Evolutionary conservation across 2,329 filamentous ascomycete genomes (phyloP).

Genomic region (Metarhizium rileyi): DNA sequence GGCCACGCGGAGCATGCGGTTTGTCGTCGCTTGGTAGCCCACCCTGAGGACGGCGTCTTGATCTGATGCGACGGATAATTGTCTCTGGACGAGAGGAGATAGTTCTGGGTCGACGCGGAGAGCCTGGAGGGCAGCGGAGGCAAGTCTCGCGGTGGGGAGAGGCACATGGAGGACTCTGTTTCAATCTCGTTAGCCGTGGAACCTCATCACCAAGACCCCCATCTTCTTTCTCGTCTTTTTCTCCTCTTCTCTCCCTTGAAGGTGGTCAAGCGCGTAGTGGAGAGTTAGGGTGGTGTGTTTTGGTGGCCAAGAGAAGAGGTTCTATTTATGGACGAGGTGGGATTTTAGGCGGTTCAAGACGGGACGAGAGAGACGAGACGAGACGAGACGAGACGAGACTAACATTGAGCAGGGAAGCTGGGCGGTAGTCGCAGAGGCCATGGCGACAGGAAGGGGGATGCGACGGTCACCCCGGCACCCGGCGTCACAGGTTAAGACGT

Average conservation of each 20-base stretch:
- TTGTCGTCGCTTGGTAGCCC: constrained; percentile 79
- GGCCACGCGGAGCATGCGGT: constrained; percentile 90
- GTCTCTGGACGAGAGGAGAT: constrained; percentile 69
- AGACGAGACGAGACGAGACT: constrained; percentile 1
- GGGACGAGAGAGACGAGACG: no score
- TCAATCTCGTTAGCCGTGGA: not conserved
- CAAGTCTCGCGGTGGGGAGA: constrained; percentile 71
- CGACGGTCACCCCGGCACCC: not conserved
- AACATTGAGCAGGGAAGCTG: constrained; percentile 9
- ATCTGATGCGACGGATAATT: constrained; percentile 40
- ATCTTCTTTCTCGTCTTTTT: no score
- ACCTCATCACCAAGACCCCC: no score
- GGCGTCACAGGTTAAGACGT: not conserved
- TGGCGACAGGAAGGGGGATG: constrained; percentile 2
- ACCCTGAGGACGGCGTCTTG: constrained; percentile 50
- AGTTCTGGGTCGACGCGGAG: constrained; percentile 83
- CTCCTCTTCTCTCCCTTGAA: no score
- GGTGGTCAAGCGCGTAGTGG: no score
- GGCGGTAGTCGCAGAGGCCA: constrained; percentile 3
- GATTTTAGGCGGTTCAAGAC: no score
- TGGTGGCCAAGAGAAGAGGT: constrained; percentile 26
- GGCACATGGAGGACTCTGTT: constrained; percentile 65
- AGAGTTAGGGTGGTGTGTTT: no score
- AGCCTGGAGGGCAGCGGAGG: constrained; percentile 62
- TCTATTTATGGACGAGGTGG: constrained; percentile 12